phyloP scores from a whole-genome alignment of 345 rosid species.

The Brassica nigra region DNA sequence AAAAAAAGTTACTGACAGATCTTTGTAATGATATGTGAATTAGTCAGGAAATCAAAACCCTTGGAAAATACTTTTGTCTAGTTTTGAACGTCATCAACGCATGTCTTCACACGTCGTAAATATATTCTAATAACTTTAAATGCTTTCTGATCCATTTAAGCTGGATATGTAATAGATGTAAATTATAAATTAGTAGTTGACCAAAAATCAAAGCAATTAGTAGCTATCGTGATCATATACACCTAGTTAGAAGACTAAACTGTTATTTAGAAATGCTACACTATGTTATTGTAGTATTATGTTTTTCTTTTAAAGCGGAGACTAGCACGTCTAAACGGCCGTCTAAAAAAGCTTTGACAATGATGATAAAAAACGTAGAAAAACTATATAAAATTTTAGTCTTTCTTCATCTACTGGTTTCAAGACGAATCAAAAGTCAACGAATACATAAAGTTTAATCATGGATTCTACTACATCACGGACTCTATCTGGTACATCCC shows the following conservation, averaged over 20 bases:
- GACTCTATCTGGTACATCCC: not conserved
- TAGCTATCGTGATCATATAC: not conserved
- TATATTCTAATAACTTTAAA: not conserved
- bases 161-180: not conserved
- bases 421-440: not conserved
- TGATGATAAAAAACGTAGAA: not conserved
- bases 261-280: not conserved
- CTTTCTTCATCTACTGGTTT: not conserved
- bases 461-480: not conserved
- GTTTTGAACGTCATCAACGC: not conserved
- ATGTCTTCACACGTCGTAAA: conserved; percentile 15
- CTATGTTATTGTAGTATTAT: no score
- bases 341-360: not conserved
- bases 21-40: not conserved
- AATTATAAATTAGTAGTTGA: not conserved
- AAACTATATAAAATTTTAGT: not conserved
- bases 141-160: not conserved
- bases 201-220: not conserved
- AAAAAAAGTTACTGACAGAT: not conserved
- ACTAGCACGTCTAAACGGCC: no score
- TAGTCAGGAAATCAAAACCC: not conserved
- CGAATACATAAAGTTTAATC: not conserved
- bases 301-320: no score
- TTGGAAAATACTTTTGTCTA: not conserved
- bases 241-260: not conserved